Conservation (phyloP, 2,329 filamentous ascomycete species). For the Fusarium penzigii region DNA sequence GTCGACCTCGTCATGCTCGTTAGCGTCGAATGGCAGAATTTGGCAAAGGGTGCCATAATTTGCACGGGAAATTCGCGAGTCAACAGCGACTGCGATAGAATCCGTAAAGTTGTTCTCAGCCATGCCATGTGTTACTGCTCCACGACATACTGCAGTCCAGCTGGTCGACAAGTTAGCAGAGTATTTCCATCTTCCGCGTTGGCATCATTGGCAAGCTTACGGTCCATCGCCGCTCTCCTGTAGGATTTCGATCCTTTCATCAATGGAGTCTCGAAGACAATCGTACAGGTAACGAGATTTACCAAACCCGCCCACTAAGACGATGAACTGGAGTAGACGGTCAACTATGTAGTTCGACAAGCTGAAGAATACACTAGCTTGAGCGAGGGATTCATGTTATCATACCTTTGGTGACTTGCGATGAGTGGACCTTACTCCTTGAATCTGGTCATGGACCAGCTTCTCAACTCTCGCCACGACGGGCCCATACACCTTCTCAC, state of each 20-base stretch:
- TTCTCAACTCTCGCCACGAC: slow-evolving; percentile 20
- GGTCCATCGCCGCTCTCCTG: slow-evolving; percentile 33
- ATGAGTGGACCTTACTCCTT: slow-evolving; percentile 20
- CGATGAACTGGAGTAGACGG: slow-evolving; percentile 32
- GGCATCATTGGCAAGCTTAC: slow-evolving; percentile 27
- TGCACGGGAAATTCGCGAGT: slow-evolving; percentile 30
- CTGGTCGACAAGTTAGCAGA: slow-evolving; percentile 13
- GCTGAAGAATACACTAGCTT: too few species aligned
- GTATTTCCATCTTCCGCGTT: neutral
- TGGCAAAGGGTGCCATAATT: slow-evolving; percentile 30
- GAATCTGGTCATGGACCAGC: slow-evolving; percentile 33
- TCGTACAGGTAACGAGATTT: slow-evolving; percentile 33
- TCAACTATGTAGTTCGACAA: too few species aligned
- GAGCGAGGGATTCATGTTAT: too few species aligned
- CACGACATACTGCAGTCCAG: slow-evolving; percentile 38
- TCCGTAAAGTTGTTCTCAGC: neutral
- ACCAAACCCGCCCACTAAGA: slow-evolving; percentile 44
- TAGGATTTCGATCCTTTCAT: slow-evolving; percentile 28
- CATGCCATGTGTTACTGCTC: slow-evolving; percentile 34
- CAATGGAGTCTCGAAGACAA: slow-evolving; percentile 15
- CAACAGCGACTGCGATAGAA: slow-evolving; percentile 17
- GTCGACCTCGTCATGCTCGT: slow-evolving; percentile 20
- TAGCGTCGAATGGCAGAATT: slow-evolving; percentile 10
- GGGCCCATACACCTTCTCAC: slow-evolving; percentile 25
- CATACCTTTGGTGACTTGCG: slow-evolving; percentile 31